These are phyloP conservation scores for Amanita exitialis DNA, from an alignment of 768 basidiomycete genomes.

Conservation along the genomic window DNA sequence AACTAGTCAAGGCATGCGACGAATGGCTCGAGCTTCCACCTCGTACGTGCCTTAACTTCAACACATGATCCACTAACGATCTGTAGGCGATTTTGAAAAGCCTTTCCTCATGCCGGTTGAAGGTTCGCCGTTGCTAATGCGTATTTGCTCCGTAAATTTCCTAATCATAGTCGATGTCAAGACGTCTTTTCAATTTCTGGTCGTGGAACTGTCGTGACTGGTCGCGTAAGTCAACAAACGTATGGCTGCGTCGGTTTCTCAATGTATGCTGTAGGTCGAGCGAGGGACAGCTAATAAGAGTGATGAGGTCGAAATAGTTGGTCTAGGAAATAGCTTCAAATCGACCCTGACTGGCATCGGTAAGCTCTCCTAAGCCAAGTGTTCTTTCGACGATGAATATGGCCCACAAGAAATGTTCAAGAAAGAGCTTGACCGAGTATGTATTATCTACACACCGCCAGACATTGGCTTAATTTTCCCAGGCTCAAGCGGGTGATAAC, in stretches of 20 bases:
- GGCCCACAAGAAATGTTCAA: constrained; percentile 87
- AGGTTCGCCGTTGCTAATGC: constrained; percentile 29
- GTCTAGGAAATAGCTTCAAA: constrained; percentile 73
- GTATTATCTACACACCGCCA: constrained; percentile 11
- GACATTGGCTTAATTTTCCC: constrained; percentile 2
- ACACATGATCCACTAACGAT: not conserved
- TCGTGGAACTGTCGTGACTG: constrained; percentile 95
- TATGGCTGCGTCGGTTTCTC: not conserved
- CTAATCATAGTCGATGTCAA: constrained; percentile 9
- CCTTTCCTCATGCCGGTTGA: constrained; percentile 96
- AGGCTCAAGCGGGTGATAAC: constrained; percentile 98
- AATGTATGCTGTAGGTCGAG: constrained; percentile 51
- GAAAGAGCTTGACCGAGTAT: constrained; percentile 92
- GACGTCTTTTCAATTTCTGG: constrained; percentile 98
- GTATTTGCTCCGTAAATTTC: not conserved
- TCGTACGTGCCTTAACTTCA: constrained; percentile 39
- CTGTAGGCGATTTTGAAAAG: constrained; percentile 86
- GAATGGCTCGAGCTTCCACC: constrained; percentile 89
- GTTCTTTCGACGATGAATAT: not conserved
- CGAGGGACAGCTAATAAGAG: constrained; percentile 89
- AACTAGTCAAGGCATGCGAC: constrained; percentile 83
- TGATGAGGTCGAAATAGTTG: constrained; percentile 87
- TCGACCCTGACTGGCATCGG: constrained; percentile 94
- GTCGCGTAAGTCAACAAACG: constrained; percentile 49
- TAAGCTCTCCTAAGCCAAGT: constrained; percentile 20